Conservation (phyloP, 306 rosid genomes). For the Pyrus bretschneideri region DNA sequence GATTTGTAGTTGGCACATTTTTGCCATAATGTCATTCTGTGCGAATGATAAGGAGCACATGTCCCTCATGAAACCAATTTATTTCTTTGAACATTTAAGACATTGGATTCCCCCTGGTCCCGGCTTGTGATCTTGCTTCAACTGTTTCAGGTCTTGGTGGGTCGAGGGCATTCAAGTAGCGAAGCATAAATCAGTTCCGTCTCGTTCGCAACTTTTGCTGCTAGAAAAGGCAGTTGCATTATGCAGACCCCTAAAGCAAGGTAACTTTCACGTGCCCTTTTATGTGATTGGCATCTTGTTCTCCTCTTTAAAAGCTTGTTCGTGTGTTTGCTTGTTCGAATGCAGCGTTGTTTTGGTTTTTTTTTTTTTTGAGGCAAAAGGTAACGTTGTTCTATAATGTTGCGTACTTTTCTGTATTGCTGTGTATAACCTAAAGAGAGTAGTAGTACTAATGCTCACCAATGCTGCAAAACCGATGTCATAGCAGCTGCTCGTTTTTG, state of each 20-base stretch:
- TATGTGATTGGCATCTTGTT: constrained; percentile 9
- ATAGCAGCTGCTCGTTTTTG: neutral
- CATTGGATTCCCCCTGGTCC: constrained; percentile 71
- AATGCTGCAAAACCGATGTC: neutral
- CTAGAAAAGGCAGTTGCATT: constrained; percentile 24
- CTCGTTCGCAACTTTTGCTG: constrained; percentile 19
- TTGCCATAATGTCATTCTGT: constrained; percentile 37
- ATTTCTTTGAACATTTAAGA: constrained; percentile 26
- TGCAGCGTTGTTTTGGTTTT: neutral
- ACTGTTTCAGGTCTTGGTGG: constrained; percentile 54
- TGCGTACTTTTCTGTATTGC: neutral
- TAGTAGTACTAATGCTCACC: neutral
- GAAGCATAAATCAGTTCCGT: constrained; percentile 24
- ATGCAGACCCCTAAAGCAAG: constrained; percentile 99
- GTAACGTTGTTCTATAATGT: neutral
- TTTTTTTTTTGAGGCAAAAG: neutral
- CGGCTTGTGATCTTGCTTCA: constrained; percentile 38
- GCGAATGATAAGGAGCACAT: constrained; percentile 41
- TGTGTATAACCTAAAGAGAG: neutral
- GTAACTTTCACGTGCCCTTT: constrained; percentile 37
- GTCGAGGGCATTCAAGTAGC: constrained; percentile 60
- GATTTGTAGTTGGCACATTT: constrained; percentile 13
- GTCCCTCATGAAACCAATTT: constrained; percentile 55
- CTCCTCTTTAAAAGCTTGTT: constrained; percentile 3
- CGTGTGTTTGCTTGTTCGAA: constrained; percentile 8